A percentile compares a stretch with the other conserved stretches of the same genome.
These are phyloP conservation scores for Acer saccharum DNA, from an alignment of 345 rosid genomes.

Conservation along the genomic window DNA sequence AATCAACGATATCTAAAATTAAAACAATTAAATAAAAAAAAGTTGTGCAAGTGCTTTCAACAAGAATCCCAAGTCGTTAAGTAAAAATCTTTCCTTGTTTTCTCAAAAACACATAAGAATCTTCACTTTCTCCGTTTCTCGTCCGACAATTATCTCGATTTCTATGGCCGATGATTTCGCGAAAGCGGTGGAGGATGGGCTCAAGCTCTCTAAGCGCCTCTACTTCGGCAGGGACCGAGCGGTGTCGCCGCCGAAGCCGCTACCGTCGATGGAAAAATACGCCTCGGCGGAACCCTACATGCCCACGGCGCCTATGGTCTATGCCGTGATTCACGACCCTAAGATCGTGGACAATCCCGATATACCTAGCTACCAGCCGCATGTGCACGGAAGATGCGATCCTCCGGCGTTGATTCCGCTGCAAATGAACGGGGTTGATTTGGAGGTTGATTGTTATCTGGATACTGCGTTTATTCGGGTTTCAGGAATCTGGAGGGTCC, in stretches of 20 bases:
- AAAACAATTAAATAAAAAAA: neutral
- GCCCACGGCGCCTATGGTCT: slow-evolving; percentile 82
- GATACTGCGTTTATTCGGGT: slow-evolving; percentile 63
- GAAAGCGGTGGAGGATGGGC: slow-evolving; percentile 81
- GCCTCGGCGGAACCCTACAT: slow-evolving; percentile 32
- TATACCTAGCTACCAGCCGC: slow-evolving; percentile 94
- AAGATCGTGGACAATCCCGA: slow-evolving; percentile 89
- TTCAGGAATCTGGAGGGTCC: slow-evolving; percentile 80
- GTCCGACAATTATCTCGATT: neutral
- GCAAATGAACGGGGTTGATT: slow-evolving; percentile 72
- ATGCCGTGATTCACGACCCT: slow-evolving; percentile 83
- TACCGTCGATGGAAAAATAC: slow-evolving; percentile 61
- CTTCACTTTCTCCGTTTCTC: neutral
- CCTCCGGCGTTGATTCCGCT: slow-evolving; percentile 92
- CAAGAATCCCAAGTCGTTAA: slow-evolving; percentile 28
- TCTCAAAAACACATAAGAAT: neutral
- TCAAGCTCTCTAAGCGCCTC: slow-evolving; percentile 70
- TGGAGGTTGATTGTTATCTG: slow-evolving; percentile 61
- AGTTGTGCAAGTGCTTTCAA: slow-evolving; percentile 9
- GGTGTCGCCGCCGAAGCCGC: slow-evolving; percentile 65
- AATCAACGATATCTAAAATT: neutral
- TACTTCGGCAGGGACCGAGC: slow-evolving; percentile 82
- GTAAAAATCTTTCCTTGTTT: slow-evolving; percentile 18
- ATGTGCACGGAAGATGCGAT: slow-evolving; percentile 89
- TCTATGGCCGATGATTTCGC: slow-evolving; percentile 77